Base-by-base conservation (phyloP, 306 rosid species). In the Prunus mira region DNA sequence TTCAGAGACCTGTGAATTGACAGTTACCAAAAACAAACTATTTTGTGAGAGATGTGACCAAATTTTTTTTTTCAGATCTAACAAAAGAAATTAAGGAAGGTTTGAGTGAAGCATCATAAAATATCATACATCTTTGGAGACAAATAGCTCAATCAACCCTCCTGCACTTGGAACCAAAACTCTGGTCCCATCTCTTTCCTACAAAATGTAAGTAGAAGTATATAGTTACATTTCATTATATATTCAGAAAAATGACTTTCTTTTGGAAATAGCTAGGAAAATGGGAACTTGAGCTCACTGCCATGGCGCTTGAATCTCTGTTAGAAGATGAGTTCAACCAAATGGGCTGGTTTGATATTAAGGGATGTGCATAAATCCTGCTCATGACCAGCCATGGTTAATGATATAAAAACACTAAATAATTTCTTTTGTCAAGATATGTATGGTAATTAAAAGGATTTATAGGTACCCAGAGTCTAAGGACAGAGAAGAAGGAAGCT, bases 181-280 rank as follows among this genome's bases (percentile, higher is more conserved):
- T 76, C 79, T 88, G 25, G 97, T 92, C 75, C 93, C 93, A 81
- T 79, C 65, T 81, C 83, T 69, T 84, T 95, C 97, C 99, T 92
- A 83, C 78, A 61, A 58, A 73, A 68, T 20, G 22, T 12, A 57
- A 5, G 32, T 49, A 49, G 50, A 43, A 30, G 24, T 57, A 24
- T 1, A 60, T 1, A 61, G 15, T 50, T 34, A 27, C 5, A 67
- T 3, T 32, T 75, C 9, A 30, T 28, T 64, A 34, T 32, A 4
- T 27, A 25, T 1, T 9, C 13, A 9, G 17, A 17, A 17, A 56
- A 9, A 24, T 8, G 20, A 10, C 2, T n/a, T 12, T 12, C n/a
- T 30, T 32, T 22, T 43, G 41, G 12, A 27, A 22, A 38, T 15
- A 38, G 15, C 56, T 17, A 28, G 56, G 56, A 41, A 22, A n/a